phyloP scores from a whole-genome alignment of 2,329 filamentous ascomycete genomes.

The Fonsecaea nubica region DNA sequence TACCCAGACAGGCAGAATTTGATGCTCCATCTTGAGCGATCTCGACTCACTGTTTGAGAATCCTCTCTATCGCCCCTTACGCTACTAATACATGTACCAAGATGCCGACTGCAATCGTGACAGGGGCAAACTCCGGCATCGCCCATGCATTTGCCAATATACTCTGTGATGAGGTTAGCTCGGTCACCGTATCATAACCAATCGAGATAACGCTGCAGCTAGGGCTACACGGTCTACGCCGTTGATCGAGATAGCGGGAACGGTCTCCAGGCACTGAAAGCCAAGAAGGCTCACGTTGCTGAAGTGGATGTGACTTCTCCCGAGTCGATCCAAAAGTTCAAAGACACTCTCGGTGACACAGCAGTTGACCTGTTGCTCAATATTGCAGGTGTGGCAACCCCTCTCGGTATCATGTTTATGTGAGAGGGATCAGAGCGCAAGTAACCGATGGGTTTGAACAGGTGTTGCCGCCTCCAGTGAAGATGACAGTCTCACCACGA shows the following conservation, averaged over 20 bases:
- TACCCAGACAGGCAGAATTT: background rate
- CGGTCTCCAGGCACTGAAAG: conserved; percentile 30
- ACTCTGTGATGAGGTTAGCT: conserved; percentile 38
- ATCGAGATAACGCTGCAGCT: conserved; percentile 27
- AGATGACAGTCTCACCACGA: conserved; percentile 45
- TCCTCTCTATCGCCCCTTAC: background rate
- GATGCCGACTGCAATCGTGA: conserved; percentile 51
- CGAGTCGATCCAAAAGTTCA: conserved; percentile 38
- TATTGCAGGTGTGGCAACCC: conserved; percentile 33
- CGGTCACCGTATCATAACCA: background rate
- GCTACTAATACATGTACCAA: background rate
- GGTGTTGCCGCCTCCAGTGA: conserved; percentile 46
- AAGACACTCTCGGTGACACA: conserved; percentile 31
- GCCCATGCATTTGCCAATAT: conserved; percentile 46
- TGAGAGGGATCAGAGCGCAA: background rate
- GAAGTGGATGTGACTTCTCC: conserved; percentile 38
- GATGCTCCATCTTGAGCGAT: background rate
- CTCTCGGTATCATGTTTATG: background rate
- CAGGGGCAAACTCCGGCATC: conserved; percentile 52
- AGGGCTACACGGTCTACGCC: conserved; percentile 41
- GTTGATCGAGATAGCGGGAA: conserved; percentile 33
- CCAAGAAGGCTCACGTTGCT: conserved; percentile 30
- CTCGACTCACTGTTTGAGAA: background rate
- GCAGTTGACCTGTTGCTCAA: conserved; percentile 37
- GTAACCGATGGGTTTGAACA: conserved; percentile 23